Evolutionary conservation across 116 monocot species (phyloP), one percentile per base, ranked within the genome.

Genomic region (Iris pallida): DNA sequence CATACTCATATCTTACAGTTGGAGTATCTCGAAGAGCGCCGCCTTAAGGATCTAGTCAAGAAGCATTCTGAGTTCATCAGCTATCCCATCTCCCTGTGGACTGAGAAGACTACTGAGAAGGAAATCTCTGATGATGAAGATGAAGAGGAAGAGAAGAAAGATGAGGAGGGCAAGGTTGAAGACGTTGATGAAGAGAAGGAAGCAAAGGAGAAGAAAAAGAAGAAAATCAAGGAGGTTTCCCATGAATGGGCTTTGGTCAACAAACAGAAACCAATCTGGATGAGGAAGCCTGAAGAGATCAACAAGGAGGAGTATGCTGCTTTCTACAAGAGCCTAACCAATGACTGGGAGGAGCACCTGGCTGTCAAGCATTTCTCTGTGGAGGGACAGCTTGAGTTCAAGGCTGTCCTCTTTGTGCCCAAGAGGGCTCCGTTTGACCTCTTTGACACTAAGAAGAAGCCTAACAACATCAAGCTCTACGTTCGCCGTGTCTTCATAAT

Each of bases 161-260:
- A 51, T 5, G 53, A 66, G 66, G 70, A 70, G 41, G 70, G 70
- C 20, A 70, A 72, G 55, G 72, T 63, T 9, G 72, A 62, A 53
- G 62, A 72, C 19, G 72, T 72, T 41, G 72, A 72, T 42, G 72
- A 72, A 17, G 63, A 59, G n/a, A 59, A 71, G 19, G 70, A 71
- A 60, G 70, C 63, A 55, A 72, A 72, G 48, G 72, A 72, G 16
- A 62, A 72, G 72, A 72, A 64, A 55, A 72, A 72, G 63, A 72
- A 72, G 45, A 72, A 72, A 63, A 72, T 71, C 49, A 71, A 71
- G 71, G 71, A 71, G 56, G 71, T 71, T 30, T 71, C 69, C 8
- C 58, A 69, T 20, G 69, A 69, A 20, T 69, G 69, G 69, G 42
- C 57, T 57, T 13, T 57, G 53, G 69, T 69, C 45, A 69, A 69